phyloP scores from a whole-genome alignment of 345 rosid genomes.

The Aquilaria malaccensis region DNA sequence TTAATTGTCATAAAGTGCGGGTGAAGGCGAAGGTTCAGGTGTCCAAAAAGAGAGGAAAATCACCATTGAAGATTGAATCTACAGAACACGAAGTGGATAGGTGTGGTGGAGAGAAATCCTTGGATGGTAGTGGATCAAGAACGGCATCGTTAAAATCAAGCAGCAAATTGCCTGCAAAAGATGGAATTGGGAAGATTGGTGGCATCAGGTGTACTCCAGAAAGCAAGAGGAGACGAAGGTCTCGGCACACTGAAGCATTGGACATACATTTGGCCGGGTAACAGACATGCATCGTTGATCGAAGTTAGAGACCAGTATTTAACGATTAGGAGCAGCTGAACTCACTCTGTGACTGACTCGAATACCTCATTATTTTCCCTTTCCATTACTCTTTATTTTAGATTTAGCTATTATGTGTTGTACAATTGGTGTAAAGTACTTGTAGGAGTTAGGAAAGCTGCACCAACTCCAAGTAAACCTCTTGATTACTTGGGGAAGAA shows the following conservation, averaged over 20 bases:
- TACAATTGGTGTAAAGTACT: constrained; percentile 4
- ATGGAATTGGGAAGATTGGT: constrained; percentile 38
- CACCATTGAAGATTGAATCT: constrained; percentile 31
- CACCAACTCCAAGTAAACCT: no score
- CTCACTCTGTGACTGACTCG: constrained; percentile 11
- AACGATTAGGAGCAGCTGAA: constrained; percentile 10
- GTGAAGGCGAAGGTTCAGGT: constrained; percentile 19
- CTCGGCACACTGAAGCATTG: constrained; percentile 30
- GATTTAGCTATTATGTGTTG: background rate
- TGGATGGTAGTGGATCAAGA: constrained; percentile 16
- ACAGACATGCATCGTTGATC: background rate
- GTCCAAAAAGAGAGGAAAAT: constrained; percentile 52
- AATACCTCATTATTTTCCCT: background rate
- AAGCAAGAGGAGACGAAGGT: constrained; percentile 63
- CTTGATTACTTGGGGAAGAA: no score
- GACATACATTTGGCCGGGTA: constrained; percentile 33
- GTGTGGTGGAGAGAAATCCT: constrained; percentile 16
- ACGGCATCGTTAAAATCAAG: constrained; percentile 21
- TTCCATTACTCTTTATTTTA: constrained; percentile 5
- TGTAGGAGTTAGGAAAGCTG: background rate
- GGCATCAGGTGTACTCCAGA: constrained; percentile 55
- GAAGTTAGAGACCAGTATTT: constrained; percentile 2
- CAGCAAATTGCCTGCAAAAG: constrained; percentile 39
- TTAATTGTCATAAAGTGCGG: constrained; percentile 22
- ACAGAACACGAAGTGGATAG: constrained; percentile 11